Percentiles rank a stretch among this genome's conserved stretches.
phyloP scores from a whole-genome alignment of 371 early-diverging fungal genomes.

The Batkoa obscura region DNA sequence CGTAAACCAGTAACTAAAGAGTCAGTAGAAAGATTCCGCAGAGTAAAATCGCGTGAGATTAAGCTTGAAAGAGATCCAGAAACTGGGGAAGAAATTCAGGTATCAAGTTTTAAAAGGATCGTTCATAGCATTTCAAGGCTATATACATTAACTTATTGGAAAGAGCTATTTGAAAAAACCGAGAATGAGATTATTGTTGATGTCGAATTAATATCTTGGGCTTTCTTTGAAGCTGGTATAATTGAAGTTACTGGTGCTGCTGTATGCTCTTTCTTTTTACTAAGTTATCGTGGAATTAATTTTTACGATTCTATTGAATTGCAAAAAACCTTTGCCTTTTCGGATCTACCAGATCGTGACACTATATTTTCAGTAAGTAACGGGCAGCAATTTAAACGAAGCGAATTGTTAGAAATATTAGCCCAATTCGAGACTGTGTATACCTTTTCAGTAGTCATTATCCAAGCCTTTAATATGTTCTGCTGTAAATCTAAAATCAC shows the following conservation, averaged over 20 bases:
- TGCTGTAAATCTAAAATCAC: slow-evolving; percentile 64
- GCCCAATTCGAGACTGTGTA: slow-evolving; percentile 12
- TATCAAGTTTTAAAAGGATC: slow-evolving; percentile 12
- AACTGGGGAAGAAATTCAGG: slow-evolving; percentile 21
- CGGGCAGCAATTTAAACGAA: slow-evolving; percentile 32
- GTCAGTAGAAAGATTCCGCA: slow-evolving; percentile 12
- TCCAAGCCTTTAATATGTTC: slow-evolving; percentile 83
- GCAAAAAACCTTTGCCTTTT: too few relatives aligned
- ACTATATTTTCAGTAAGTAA: too few relatives aligned
- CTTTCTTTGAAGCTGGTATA: slow-evolving; percentile 71
- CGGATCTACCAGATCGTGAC: too few relatives aligned
- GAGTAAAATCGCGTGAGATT: slow-evolving; percentile 17
- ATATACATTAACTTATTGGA: too few relatives aligned
- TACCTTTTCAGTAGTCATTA: slow-evolving; percentile 52
- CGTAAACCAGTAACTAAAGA: slow-evolving; percentile 67
- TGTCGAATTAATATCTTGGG: slow-evolving; percentile 52
- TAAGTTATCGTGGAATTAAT: slow-evolving; percentile 24
- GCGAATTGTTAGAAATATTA: too few relatives aligned
- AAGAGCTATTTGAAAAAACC: too few relatives aligned
- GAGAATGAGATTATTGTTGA: slow-evolving; percentile 72
- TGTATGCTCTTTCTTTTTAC: slow-evolving; percentile 54
- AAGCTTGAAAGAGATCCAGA: slow-evolving; percentile 22
- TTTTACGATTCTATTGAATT: slow-evolving; percentile 6
- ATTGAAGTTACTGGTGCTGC: slow-evolving; percentile 33
- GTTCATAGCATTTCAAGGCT: slow-evolving; percentile 25